Percentiles rank a stretch among this genome's conserved stretches.
phyloP scores from a whole-genome alignment of 2,329 filamentous ascomycete species.

The Alternaria burnsii region DNA sequence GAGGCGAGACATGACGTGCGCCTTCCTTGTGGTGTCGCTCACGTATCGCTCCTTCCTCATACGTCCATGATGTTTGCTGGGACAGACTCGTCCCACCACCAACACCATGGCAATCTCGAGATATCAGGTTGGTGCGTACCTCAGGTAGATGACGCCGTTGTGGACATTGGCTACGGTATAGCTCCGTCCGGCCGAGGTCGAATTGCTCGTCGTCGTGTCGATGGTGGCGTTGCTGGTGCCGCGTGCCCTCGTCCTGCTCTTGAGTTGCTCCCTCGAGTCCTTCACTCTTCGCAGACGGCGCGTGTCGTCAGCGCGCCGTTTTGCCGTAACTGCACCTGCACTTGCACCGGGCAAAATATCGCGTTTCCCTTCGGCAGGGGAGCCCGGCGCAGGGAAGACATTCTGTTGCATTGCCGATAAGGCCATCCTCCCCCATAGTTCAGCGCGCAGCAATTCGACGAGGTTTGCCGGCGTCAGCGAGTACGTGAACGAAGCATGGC shows the following conservation, averaged over 20 bases:
- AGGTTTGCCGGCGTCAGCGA: constrained; percentile 25
- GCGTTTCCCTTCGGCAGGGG: constrained; percentile 38
- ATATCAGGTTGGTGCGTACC: constrained; percentile 42
- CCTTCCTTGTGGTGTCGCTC: not conserved
- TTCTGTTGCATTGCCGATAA: constrained; percentile 45
- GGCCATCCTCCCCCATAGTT: constrained; percentile 49
- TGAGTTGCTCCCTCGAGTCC: constrained; percentile 50
- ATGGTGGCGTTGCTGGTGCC: constrained; percentile 45
- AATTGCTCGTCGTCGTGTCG: constrained; percentile 36
- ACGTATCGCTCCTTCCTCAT: not conserved
- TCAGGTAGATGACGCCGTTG: constrained; percentile 59
- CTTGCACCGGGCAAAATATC: constrained; percentile 35
- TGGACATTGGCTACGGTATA: constrained; percentile 60
- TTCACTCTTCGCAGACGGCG: constrained; percentile 49
- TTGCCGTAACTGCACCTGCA: constrained; percentile 33
- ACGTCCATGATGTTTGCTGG: not conserved
- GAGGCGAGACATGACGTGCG: constrained; percentile 4
- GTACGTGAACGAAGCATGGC: constrained; percentile 30
- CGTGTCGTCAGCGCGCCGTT: constrained; percentile 40
- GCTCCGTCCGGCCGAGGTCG: constrained; percentile 47
- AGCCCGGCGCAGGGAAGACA: constrained; percentile 37
- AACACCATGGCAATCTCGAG: not conserved
- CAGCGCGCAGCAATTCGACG: constrained; percentile 30
- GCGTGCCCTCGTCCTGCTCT: constrained; percentile 42
- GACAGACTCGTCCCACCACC: constrained; percentile 2